A percentile compares a stretch with the other conserved stretches of the same genome.
These are phyloP conservation scores for Syncephalis plumigaleata DNA, from an alignment of 371 early-diverging fungal species.

Conservation along the genomic window DNA sequence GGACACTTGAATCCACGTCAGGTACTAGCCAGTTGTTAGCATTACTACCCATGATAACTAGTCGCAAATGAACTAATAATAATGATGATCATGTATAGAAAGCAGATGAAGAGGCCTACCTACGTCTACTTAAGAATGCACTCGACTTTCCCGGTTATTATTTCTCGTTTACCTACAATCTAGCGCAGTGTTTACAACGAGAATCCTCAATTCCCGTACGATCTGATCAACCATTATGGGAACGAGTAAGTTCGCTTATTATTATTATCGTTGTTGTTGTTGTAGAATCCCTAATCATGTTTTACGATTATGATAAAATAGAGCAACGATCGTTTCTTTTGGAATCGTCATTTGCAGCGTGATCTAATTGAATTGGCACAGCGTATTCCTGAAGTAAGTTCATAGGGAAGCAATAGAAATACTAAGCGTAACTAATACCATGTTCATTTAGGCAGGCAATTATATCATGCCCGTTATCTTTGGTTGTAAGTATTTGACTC, in stretches of 20 bases:
- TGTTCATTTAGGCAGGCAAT: constrained; percentile 37
- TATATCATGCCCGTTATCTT: constrained; percentile 83
- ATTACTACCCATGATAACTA: no score
- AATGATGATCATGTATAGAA: no score
- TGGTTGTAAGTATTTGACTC: constrained; percentile 76
- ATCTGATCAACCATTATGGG: constrained; percentile 12
- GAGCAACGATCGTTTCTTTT: constrained; percentile 83
- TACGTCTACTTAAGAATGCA: constrained; percentile 45
- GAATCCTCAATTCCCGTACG: constrained; percentile 19
- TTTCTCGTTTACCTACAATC: constrained; percentile 70
- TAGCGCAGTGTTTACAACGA: constrained; percentile 71
- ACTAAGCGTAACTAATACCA: no score
- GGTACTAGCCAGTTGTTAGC: no score
- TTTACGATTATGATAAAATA: no score
- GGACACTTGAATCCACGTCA: constrained; percentile 23
- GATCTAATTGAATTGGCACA: constrained; percentile 37
- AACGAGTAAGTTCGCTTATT: constrained; percentile 13
- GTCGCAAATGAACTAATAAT: no score
- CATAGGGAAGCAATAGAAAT: no score
- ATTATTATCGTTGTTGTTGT: background rate
- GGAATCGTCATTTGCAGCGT: constrained; percentile 56
- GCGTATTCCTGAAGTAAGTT: constrained; percentile 18
- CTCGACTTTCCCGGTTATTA: constrained; percentile 56
- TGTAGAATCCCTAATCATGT: no score
- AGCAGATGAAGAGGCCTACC: constrained; percentile 56